Percentiles rank a stretch among this genome's conserved stretches.
Conservation (phyloP, 805 yeast species). For the Candida endomychidarum region DNA sequence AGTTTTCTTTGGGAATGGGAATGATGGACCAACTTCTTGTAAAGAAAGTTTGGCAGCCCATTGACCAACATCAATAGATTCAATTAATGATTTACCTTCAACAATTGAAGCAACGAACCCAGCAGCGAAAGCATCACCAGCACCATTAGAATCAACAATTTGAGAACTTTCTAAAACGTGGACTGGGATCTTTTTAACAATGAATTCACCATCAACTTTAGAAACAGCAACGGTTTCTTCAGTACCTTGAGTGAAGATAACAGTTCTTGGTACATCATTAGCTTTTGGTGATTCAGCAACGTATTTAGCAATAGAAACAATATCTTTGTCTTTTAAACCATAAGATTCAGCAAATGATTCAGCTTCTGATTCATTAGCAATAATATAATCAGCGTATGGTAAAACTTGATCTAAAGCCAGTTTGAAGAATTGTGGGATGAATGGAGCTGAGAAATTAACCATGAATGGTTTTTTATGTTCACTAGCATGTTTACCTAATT, state of each 20-base stretch:
- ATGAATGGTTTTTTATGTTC: slow-evolving; percentile 72
- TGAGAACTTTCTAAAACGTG: slow-evolving; percentile 64
- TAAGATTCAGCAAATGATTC: slow-evolving; percentile 90
- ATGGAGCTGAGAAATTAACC: slow-evolving; percentile 93
- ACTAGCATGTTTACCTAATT: slow-evolving; percentile 91
- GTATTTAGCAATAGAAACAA: slow-evolving; percentile 75
- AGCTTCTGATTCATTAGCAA: slow-evolving; percentile 97
- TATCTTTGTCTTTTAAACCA: slow-evolving; percentile 57
- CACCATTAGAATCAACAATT: slow-evolving; percentile 95
- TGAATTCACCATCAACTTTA: slow-evolving; percentile 47
- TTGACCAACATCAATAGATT: slow-evolving; percentile 81
- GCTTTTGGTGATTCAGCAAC: slow-evolving; percentile 78
- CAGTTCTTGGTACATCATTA: slow-evolving; percentile 72
- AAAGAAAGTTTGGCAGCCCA: slow-evolving; percentile 93
- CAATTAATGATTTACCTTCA: slow-evolving; percentile 59
- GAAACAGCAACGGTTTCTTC: slow-evolving; percentile 83
- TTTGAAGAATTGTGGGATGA: slow-evolving; percentile 93
- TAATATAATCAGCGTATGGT: slow-evolving; percentile 86
- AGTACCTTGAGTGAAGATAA: slow-evolving; percentile 92
- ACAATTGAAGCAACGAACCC: slow-evolving; percentile 92
- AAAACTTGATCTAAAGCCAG: slow-evolving; percentile 76
- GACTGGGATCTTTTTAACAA: slow-evolving; percentile 60
- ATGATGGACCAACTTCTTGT: slow-evolving; percentile 93
- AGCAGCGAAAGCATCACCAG: slow-evolving; percentile 98
- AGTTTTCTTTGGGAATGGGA: slow-evolving; percentile 73